These are phyloP conservation scores for Protostelium mycophagum DNA, from an alignment of 78 protist species.

Conservation along the genomic window DNA sequence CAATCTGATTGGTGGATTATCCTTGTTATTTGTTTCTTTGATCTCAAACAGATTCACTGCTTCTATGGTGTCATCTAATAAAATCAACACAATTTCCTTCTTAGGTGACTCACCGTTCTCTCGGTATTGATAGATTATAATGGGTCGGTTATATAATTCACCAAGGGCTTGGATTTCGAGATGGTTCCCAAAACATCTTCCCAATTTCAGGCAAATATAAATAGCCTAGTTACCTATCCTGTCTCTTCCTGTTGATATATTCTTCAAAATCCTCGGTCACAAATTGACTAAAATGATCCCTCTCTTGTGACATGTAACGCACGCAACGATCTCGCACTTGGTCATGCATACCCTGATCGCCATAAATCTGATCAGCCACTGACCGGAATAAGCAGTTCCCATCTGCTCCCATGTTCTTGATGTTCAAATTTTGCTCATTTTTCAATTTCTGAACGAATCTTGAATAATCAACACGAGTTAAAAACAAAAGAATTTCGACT, in stretches of 20 bases:
- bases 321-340: conserved; percentile 50
- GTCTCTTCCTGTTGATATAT: conserved; percentile 54
- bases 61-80: conserved; percentile 16
- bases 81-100: not conserved
- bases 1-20: conserved; percentile 43
- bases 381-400: conserved; percentile 73
- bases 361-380: conserved; percentile 67
- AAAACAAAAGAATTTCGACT: too few species aligned
- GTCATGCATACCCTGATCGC: conserved; percentile 70
- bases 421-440: conserved; percentile 26
- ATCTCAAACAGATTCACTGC: conserved; percentile 63
- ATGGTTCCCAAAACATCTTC: conserved; percentile 50
- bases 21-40: conserved; percentile 9
- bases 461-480: not conserved
- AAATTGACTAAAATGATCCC: conserved; percentile 73
- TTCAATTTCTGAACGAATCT: conserved; percentile 43
- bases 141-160: conserved; percentile 65
- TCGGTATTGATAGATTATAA: conserved; percentile 46
- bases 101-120: not conserved
- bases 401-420: conserved; percentile 58
- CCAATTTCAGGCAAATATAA: not conserved
- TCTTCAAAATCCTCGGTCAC: conserved; percentile 63
- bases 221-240: not conserved
- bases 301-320: conserved; percentile 49
- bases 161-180: conserved; percentile 75